These are phyloP conservation scores for Senecio squalidus DNA, from an alignment of 140 eudicot species.

Conservation along the genomic window DNA sequence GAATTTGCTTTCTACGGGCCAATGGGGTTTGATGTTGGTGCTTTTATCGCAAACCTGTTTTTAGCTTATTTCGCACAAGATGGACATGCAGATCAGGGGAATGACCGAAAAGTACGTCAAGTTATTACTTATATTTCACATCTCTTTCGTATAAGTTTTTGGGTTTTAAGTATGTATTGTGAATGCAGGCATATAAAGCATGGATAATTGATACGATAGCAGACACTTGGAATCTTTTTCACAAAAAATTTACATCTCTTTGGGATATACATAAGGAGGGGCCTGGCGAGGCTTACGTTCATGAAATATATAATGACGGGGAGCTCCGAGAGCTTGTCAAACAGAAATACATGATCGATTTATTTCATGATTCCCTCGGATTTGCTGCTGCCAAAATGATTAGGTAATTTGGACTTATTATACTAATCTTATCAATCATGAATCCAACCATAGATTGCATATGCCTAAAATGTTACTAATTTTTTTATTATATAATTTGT, in stretches of 20 bases:
- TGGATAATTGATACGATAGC: slow-evolving; percentile 63
- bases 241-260: slow-evolving; percentile 65
- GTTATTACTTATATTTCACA: not conserved
- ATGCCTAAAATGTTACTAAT: no score
- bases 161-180: slow-evolving; percentile 1
- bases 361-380: slow-evolving; percentile 86
- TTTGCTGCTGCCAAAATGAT: slow-evolving; percentile 96
- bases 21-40: slow-evolving; percentile 91
- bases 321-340: slow-evolving; percentile 57
- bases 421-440: no score
- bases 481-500: no score
- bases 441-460: not conserved
- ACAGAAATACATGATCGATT: slow-evolving; percentile 61
- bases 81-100: slow-evolving; percentile 56
- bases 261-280: slow-evolving; percentile 86
- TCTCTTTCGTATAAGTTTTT: not conserved
- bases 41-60: slow-evolving; percentile 74
- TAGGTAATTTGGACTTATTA: slow-evolving; percentile 37
- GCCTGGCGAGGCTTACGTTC: slow-evolving; percentile 85
- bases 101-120: slow-evolving; percentile 50
- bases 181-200: slow-evolving; percentile 54
- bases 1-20: slow-evolving; percentile 92
- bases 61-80: slow-evolving; percentile 82
- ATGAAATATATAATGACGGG: slow-evolving; percentile 50
- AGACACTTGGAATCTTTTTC: slow-evolving; percentile 82